Percentiles rank a stretch among this genome's conserved stretches.
These are phyloP conservation scores for Fragaria ananassa DNA, from an alignment of 306 rosid species.

Conservation along the genomic window DNA sequence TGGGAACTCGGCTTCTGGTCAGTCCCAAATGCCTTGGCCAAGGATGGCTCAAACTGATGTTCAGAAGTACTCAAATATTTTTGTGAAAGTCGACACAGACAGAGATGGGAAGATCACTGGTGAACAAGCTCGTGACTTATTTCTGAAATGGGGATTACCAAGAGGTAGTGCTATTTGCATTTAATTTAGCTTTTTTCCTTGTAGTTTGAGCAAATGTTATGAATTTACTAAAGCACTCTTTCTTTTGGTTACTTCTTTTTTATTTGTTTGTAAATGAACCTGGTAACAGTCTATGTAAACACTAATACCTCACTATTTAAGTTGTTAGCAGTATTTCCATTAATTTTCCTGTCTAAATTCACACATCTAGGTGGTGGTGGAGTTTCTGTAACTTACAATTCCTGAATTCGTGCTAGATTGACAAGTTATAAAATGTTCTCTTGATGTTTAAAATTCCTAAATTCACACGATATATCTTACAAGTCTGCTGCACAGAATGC, in stretches of 20 bases:
- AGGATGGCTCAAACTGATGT: constrained; percentile 74
- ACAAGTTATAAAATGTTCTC: neutral
- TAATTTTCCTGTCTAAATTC: neutral
- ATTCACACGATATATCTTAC: neutral
- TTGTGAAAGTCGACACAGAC: constrained; percentile 87
- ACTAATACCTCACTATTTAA: neutral
- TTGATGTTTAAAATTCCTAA: no score
- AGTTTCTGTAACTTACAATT: neutral
- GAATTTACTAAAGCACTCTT: neutral
- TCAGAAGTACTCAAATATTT: constrained; percentile 86
- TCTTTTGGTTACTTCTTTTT: neutral
- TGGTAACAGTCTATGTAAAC: neutral
- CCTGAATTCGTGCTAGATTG: neutral
- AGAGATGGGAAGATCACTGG: constrained; percentile 97
- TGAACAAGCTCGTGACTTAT: constrained; percentile 87
- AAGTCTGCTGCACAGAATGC: neutral
- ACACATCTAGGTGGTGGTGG: neutral
- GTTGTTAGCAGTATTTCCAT: neutral
- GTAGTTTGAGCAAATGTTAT: neutral
- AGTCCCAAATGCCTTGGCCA: constrained; percentile 76
- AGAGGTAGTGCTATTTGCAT: constrained; percentile 58
- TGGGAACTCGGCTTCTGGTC: constrained; percentile 57
- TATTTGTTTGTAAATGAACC: neutral
- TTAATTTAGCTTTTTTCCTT: neutral
- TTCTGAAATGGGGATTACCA: constrained; percentile 90